Percentiles rank a stretch among this genome's conserved stretches.
Conservation (phyloP, 495 filamentous ascomycete species). For the Lasiosphaeria hispida region DNA sequence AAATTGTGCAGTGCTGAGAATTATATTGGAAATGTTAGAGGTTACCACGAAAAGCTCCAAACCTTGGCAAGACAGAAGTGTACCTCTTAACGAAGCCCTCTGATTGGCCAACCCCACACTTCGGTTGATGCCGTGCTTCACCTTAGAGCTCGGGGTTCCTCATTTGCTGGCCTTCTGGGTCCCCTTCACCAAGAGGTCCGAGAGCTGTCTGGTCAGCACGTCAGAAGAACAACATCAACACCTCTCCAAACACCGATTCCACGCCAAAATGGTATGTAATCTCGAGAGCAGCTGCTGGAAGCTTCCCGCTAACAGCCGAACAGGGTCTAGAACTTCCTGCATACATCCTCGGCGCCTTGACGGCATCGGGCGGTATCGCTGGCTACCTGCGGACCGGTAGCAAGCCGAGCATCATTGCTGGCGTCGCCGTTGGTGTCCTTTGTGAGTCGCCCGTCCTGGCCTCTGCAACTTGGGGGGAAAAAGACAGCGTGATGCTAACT, state of each 20-base stretch:
- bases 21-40: too few relatives aligned
- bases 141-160: neutral
- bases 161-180: neutral
- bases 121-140: neutral
- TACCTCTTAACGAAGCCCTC: neutral
- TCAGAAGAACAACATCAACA: slow-evolving; percentile 1
- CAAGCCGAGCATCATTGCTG: slow-evolving; percentile 79
- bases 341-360: slow-evolving; percentile 74
- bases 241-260: neutral
- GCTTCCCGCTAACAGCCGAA: neutral
- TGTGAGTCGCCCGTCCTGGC: slow-evolving; percentile 34
- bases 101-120: neutral
- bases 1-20: too few relatives aligned
- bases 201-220: neutral
- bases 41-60: too few relatives aligned
- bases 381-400: slow-evolving; percentile 82
- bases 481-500: neutral
- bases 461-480: neutral
- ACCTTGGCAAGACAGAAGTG: too few relatives aligned
- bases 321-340: slow-evolving; percentile 49
- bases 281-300: neutral
- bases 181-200: slow-evolving; percentile 5
- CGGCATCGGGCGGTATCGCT: slow-evolving; percentile 79
- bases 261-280: neutral
- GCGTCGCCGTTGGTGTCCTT: slow-evolving; percentile 69